These are phyloP conservation scores for Rhizopus arrhizus DNA, from an alignment of 371 early-diverging fungal genomes.

Conservation along the genomic window DNA sequence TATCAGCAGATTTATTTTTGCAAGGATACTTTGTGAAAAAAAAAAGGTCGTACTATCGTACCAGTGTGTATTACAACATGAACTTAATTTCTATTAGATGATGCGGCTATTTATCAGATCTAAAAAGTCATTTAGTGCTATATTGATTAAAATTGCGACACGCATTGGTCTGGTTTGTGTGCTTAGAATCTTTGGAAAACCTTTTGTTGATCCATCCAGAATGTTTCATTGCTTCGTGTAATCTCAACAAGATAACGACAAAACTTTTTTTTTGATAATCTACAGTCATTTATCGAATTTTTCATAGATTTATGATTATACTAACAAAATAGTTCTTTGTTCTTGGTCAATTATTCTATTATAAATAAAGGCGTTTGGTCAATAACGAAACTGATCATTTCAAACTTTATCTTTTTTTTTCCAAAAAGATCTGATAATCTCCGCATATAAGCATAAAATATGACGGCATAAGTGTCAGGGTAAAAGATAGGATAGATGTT, in stretches of 20 bases:
- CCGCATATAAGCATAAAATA: neutral
- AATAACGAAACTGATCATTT: neutral
- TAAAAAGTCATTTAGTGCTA: neutral
- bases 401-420: neutral
- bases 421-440: conserved; percentile 1
- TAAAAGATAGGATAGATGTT: too few relatives aligned
- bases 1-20: too few relatives aligned
- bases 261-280: neutral
- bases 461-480: neutral
- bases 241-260: neutral
- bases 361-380: neutral
- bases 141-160: neutral
- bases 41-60: too few relatives aligned
- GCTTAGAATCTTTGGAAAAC: neutral
- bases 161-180: neutral
- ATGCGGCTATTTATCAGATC: too few relatives aligned
- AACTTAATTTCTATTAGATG: too few relatives aligned
- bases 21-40: too few relatives aligned
- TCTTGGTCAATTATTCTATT: too few relatives aligned
- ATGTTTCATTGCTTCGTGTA: conserved; percentile 1
- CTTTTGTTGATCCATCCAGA: neutral
- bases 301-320: neutral
- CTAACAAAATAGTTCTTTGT: too few relatives aligned
- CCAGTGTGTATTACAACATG: too few relatives aligned
- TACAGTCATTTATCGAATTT: neutral